Percentiles rank a stretch among this genome's conserved stretches.
These are phyloP conservation scores for Pythium chondricola DNA, from an alignment of 352 stramenopile genomes.

Conservation along the genomic window DNA sequence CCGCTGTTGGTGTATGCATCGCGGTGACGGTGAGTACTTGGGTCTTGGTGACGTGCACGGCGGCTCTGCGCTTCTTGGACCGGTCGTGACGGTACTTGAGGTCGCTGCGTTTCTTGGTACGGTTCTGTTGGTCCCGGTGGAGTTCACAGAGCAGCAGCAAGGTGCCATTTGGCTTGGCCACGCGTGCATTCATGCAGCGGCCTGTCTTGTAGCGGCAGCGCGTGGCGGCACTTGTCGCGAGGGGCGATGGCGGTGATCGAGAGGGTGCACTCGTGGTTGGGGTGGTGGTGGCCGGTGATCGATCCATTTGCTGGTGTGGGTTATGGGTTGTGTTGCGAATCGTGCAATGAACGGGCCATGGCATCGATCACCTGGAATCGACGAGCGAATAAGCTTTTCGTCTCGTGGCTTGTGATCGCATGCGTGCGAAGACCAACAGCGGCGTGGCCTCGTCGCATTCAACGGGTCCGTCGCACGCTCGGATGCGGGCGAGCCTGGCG, in stretches of 20 bases:
- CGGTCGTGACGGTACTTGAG: constrained; percentile 72
- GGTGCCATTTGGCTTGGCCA: constrained; percentile 70
- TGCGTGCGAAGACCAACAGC: too few relatives aligned
- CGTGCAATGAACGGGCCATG: too few relatives aligned
- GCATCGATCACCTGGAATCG: too few relatives aligned
- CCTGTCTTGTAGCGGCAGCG: constrained; percentile 81
- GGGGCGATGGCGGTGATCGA: not conserved
- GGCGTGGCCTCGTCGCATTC: too few relatives aligned
- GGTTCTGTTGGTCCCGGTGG: constrained; percentile 77
- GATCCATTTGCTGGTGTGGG: not conserved
- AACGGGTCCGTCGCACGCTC: too few relatives aligned
- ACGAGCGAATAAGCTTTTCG: too few relatives aligned
- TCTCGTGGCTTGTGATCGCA: too few relatives aligned
- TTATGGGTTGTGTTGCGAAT: too few relatives aligned
- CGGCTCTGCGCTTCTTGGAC: constrained; percentile 36
- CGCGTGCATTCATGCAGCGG: constrained; percentile 57
- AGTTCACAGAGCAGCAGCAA: constrained; percentile 75
- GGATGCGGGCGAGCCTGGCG: too few relatives aligned
- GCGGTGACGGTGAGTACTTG: too few relatives aligned
- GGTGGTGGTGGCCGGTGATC: not conserved
- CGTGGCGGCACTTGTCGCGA: not conserved
- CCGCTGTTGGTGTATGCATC: not conserved
- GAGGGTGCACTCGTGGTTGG: not conserved
- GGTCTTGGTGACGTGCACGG: not conserved
- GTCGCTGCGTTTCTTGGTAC: constrained; percentile 84